Evolutionary conservation across 768 basidiomycete genomes (phyloP).

Genomic region (Tulasnella sp.): DNA sequence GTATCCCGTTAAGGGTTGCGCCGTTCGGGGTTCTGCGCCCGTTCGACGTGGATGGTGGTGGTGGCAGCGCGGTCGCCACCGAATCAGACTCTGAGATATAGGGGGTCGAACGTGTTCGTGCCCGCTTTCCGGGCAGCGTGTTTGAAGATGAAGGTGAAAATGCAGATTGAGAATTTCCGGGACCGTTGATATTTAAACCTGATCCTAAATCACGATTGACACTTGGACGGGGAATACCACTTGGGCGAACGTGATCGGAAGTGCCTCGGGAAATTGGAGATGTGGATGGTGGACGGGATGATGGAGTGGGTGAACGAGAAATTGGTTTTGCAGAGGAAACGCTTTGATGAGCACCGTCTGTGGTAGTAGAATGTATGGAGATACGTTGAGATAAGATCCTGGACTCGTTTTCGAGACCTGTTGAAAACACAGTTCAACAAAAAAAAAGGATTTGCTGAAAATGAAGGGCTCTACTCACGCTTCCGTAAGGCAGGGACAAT

Average conservation of each 20-base stretch:
- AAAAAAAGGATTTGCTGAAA: slow-evolving; percentile 11
- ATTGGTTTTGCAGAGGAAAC: slow-evolving; percentile 18
- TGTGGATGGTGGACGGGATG: slow-evolving; percentile 18
- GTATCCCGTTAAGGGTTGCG: slow-evolving; percentile 24
- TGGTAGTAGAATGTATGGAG: slow-evolving; percentile 59
- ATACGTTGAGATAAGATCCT: slow-evolving; percentile 62
- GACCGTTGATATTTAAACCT: slow-evolving; percentile 23
- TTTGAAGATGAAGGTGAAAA: slow-evolving; percentile 18
- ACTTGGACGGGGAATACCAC: slow-evolving; percentile 39
- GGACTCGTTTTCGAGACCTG: slow-evolving; percentile 73
- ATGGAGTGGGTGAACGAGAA: slow-evolving; percentile 6
- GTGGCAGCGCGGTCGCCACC: slow-evolving; percentile 54
- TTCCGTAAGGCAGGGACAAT: slow-evolving; percentile 72
- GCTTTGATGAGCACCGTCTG: slow-evolving; percentile 38
- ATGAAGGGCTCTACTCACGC: slow-evolving; percentile 35
- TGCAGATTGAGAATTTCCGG: slow-evolving; percentile 18
- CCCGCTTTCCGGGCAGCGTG: slow-evolving; percentile 22
- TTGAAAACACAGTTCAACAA: slow-evolving; percentile 9
- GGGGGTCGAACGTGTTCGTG: slow-evolving; percentile 25
- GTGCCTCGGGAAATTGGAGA: not conserved
- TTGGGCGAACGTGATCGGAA: slow-evolving; percentile 26
- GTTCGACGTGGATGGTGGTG: slow-evolving; percentile 35
- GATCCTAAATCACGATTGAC: slow-evolving; percentile 23
- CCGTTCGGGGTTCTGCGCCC: slow-evolving; percentile 14
- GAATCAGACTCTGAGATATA: slow-evolving; percentile 30